Evolutionary conservation across 768 basidiomycete genomes (phyloP), one percentile per base, ranked within the genome.

Genomic region (Boletus coccyginus): DNA sequence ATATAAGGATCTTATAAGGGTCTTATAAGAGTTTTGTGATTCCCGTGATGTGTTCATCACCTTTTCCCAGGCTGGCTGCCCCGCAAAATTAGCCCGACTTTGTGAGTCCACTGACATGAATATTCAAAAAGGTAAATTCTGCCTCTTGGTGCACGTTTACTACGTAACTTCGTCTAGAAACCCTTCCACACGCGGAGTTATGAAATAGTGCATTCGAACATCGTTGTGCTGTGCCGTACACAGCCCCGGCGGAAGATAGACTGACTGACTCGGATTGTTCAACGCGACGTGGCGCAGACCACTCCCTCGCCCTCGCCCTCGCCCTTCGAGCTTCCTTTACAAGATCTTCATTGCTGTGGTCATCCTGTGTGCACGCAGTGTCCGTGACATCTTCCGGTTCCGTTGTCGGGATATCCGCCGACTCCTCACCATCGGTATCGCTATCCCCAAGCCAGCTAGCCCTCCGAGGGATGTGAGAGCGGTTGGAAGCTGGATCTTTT

Each of bases 401-500:
- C 8, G 50, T 51, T 12, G 55, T 57, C 14, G 58, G 63, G 4
- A 66, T 64, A 2, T 66, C 72, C 27, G 70, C 70, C 2, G 64
- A 70, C 24, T 74, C 70, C 19, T 58, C 62, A 5, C 64, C 63
- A 40, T 77, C 78, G 27, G 77, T 78, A 24, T 80, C 81, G 64
- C 81, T 82, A 46, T 79, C 81, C 1, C 78, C 84, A 59, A 91
- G 16, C 78, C 79, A 36, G 77, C 79, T 42, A 91, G 68, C 5
- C 77, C 78, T 3, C 81, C 81, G n/a, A 88, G 69, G 16, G 75
- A 75, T 8, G 51, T 40, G 13, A 42, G 46, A 13, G 32, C 49
- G 13, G 45, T 16, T 24, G 47, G 31, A 35, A 43, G 41, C 58
- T 56, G 33, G n/a, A 51, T n/a, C 62, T 68, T 53, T 60, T 58